Percentiles rank a stretch among this genome's conserved stretches.
Conservation (phyloP, 768 basidiomycete genomes). For the Suillus variegatus region DNA sequence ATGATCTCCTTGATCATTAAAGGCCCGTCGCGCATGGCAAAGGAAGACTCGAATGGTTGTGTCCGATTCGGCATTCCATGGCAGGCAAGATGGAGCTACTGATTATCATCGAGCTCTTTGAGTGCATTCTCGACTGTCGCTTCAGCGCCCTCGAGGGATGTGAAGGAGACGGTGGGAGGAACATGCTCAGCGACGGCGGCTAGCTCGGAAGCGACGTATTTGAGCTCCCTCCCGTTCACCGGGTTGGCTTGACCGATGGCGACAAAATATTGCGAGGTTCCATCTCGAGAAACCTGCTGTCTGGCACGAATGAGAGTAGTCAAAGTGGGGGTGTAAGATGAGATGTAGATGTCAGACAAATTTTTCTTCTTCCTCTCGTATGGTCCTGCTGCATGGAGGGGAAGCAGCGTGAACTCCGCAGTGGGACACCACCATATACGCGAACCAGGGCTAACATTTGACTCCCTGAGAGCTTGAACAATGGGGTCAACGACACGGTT, state of each 20-base stretch:
- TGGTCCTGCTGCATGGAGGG: slow-evolving; percentile 41
- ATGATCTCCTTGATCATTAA: slow-evolving; percentile 13
- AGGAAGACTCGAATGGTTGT: slow-evolving; percentile 15
- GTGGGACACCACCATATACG: slow-evolving; percentile 34
- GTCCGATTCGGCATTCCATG: slow-evolving; percentile 33
- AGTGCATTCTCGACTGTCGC: background rate
- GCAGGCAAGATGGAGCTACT: slow-evolving; percentile 31
- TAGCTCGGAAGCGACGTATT: no score
- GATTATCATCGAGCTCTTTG: background rate
- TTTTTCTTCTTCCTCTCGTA: slow-evolving; percentile 19
- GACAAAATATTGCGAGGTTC: background rate
- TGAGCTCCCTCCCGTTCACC: no score
- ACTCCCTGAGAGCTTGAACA: slow-evolving; percentile 15
- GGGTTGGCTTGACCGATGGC: no score
- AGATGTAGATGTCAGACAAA: slow-evolving; percentile 20
- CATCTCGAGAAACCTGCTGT: background rate
- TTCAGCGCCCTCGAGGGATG: background rate
- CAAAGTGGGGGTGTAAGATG: slow-evolving; percentile 30
- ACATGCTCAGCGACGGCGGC: no score
- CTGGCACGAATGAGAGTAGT: slow-evolving; percentile 22
- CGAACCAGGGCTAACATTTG: slow-evolving; percentile 13
- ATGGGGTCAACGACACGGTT: slow-evolving; percentile 27
- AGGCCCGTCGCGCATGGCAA: no score
- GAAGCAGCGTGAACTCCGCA: slow-evolving; percentile 35
- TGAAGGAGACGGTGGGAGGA: no score